Conservation (phyloP, 768 basidiomycete species). For the Leccinum obscurum region DNA sequence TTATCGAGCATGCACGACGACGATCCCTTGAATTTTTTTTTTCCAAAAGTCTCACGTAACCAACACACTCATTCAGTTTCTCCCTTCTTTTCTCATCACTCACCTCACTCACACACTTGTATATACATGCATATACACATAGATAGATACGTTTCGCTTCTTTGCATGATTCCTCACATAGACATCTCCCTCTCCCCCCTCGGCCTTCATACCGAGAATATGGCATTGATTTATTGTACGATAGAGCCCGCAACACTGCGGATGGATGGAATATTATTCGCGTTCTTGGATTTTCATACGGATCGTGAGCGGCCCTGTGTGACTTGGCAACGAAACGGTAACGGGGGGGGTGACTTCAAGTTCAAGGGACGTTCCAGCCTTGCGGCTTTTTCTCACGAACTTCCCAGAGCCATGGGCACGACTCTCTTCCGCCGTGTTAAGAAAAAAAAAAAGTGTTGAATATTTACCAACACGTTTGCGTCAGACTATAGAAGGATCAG, state of each 20-base stretch:
- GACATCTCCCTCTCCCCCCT: constrained; percentile 21
- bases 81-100: constrained; percentile 11
- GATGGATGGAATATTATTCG: constrained; percentile 35
- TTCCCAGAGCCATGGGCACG: neutral
- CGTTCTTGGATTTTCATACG: constrained; percentile 23
- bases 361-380: neutral
- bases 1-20: constrained; percentile 21
- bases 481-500: constrained; percentile 11
- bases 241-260: constrained; percentile 27
- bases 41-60: constrained; percentile 12
- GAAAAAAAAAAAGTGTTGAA: neutral
- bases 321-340: constrained; percentile 19
- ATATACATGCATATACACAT: constrained; percentile 41
- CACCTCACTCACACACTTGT: constrained; percentile 34
- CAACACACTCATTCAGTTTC: constrained; percentile 27
- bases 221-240: constrained; percentile 40
- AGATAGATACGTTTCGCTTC: constrained; percentile 30
- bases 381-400: constrained; percentile 5
- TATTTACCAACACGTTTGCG: constrained; percentile 9
- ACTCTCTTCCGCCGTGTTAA: neutral
- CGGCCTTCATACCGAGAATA: constrained; percentile 23
- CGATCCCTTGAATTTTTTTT: constrained; percentile 18
- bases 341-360: constrained; percentile 9
- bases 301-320: neutral
- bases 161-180: constrained; percentile 31